These are phyloP conservation scores for Populus hybrid DNA, from an alignment of 441 rosid species.

Conservation along the genomic window DNA sequence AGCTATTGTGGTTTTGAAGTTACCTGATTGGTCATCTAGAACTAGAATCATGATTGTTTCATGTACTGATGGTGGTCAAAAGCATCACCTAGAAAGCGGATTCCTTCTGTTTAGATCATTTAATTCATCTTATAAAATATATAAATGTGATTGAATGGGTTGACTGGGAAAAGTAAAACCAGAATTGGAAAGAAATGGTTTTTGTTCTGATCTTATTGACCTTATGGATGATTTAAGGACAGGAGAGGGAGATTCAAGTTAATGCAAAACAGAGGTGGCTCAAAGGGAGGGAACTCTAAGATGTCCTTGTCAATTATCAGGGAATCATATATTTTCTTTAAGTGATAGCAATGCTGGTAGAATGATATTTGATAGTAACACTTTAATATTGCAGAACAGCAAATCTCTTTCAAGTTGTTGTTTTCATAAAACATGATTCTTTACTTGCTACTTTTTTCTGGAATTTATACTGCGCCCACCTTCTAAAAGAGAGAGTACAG, in stretches of 20 bases:
- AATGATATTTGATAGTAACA: not conserved
- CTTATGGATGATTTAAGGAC: constrained; percentile 2
- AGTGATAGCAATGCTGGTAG: not conserved
- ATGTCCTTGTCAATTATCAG: not conserved
- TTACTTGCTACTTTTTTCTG: constrained; percentile 21
- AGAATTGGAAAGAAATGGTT: not conserved
- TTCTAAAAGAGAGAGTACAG: constrained; percentile 12
- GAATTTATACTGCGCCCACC: constrained; percentile 57
- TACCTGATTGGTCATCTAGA: constrained; percentile 1
- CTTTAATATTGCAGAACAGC: not conserved
- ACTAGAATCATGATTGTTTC: not conserved
- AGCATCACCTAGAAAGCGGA: not conserved
- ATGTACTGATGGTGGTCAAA: not conserved
- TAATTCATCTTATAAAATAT: not conserved
- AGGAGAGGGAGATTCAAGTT: not conserved
- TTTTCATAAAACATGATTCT: constrained; percentile 17
- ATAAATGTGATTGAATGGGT: constrained; percentile 1
- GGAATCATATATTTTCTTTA: not conserved
- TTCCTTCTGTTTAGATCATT: not conserved
- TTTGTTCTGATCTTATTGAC: not conserved
- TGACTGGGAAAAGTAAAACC: not conserved
- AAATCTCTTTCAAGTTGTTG: not conserved
- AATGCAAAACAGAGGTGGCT: not conserved
- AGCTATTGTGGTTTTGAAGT: not conserved
- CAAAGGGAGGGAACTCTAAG: not conserved